A percentile compares a stretch with the other conserved stretches of the same genome.
Conservation (phyloP, 495 filamentous ascomycete species). For the Pseudevernia furfuracea region DNA sequence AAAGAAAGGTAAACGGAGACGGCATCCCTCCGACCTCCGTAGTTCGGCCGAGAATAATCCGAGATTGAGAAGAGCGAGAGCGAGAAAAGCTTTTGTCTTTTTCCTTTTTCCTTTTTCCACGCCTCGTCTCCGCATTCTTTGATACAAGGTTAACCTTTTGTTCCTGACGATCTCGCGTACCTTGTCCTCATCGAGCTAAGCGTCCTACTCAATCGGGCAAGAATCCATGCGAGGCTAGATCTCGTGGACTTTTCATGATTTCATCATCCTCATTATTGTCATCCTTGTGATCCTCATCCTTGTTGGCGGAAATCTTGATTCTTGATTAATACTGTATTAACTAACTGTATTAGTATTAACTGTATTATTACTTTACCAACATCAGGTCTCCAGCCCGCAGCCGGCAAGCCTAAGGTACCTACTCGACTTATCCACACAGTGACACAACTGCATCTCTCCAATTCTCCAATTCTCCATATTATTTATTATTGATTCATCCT, state of each 20-base stretch:
- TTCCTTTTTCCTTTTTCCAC: not conserved
- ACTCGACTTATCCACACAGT: not conserved
- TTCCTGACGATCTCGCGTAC: constrained; percentile 18
- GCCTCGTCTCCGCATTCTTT: constrained; percentile 15
- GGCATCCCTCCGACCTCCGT: constrained; percentile 2
- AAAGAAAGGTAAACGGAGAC: not conserved
- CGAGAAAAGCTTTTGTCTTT: no score
- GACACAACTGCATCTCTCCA: no score
- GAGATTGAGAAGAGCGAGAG: no score
- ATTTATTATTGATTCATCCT: no score
- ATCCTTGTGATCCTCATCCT: not conserved
- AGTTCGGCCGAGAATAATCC: not conserved
- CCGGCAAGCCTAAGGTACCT: no score
- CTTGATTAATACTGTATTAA: no score
- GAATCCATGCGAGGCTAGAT: constrained; percentile 2
- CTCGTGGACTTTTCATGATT: not conserved
- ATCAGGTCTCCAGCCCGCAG: not conserved
- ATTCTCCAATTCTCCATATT: no score
- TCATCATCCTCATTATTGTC: not conserved
- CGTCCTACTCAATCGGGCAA: not conserved
- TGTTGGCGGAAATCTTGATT: no score
- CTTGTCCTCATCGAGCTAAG: not conserved
- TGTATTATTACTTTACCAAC: not conserved
- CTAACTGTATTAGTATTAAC: no score
- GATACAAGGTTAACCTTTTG: constrained; percentile 8